phyloP scores from a whole-genome alignment of 1,284 basidiomycete species.

The Abortiporus biennis region DNA sequence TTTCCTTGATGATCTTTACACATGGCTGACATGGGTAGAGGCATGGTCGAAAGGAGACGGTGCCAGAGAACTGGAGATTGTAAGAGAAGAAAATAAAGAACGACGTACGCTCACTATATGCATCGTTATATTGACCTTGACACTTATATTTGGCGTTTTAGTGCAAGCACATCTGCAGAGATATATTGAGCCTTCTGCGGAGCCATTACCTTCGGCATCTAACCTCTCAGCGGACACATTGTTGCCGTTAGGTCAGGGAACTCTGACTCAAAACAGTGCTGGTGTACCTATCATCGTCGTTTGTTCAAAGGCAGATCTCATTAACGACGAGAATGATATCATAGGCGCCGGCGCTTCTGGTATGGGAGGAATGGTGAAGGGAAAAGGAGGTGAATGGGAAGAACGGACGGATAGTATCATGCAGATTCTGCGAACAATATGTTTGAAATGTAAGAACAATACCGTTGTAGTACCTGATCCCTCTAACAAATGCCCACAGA shows the following conservation, averaged over 20 bases:
- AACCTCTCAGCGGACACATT: slow-evolving; percentile 58
- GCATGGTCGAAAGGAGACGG: slow-evolving; percentile 69
- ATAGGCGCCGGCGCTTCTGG: slow-evolving; percentile 61
- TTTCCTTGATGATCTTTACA: slow-evolving; percentile 83
- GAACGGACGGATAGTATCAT: slow-evolving; percentile 94
- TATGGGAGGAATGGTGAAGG: slow-evolving; percentile 80
- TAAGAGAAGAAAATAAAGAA: slow-evolving; percentile 76
- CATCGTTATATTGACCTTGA: neutral
- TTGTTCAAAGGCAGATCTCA: slow-evolving; percentile 88
- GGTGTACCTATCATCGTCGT: slow-evolving; percentile 89
- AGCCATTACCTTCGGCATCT: slow-evolving; percentile 52
- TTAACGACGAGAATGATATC: slow-evolving; percentile 74
- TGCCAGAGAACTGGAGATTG: slow-evolving; percentile 61
- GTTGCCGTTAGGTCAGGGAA: slow-evolving; percentile 74
- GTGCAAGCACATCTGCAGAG: slow-evolving; percentile 87
- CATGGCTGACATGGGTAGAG: slow-evolving; percentile 85
- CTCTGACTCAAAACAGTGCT: slow-evolving; percentile 73
- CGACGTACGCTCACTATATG: slow-evolving; percentile 54
- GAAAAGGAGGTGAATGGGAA: slow-evolving; percentile 87
- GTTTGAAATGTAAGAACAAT: slow-evolving; percentile 73
- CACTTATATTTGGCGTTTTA: slow-evolving; percentile 27
- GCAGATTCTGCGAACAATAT: slow-evolving; percentile 89
- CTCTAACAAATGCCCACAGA: slow-evolving; percentile 39
- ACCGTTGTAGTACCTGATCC: neutral
- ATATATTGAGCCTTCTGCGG: slow-evolving; percentile 77